Evolutionary conservation across 202 grass and related monocot genomes (phyloP), one percentile per base, ranked within the genome.

Genomic region (Hordeum pubiflorum): DNA sequence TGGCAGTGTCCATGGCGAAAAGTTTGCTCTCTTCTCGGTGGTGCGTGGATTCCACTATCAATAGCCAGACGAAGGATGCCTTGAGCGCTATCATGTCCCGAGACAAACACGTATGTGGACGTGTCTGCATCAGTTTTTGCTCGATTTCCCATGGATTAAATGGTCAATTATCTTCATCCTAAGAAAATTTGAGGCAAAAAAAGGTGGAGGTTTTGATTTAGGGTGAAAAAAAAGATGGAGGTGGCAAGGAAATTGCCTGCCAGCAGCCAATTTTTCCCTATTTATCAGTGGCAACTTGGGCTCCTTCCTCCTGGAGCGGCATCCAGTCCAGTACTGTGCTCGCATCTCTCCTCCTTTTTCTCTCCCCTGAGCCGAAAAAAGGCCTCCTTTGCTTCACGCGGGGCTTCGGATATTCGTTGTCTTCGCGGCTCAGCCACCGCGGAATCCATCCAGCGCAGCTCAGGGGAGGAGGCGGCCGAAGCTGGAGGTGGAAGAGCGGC

Each of bases 331-430:
- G 52, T 55, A 55, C 52, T 55, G 18, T 55, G 52, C 18, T 41
- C 40, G 37, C 3, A n/a, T 60, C 61, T 21, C 18, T 50, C 70
- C 4, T 14, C 38, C 12, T 20, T 15, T 15, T 10, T 27, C 68
- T 29, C 26, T 14, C 23, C 11, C 17, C 12, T 22, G 41, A 74
- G 5, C 56, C 9, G 5, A 20, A 65, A 38, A 69, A 21, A 55
- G 52, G 52, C 52, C 9, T 55, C 20, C 52, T 55, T 20, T 55
- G 52, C 81, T 68, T 72, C 65, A 66, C 48, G 24, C 26, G 46
- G 77, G 66, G 64, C 36, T 73, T 22, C 36, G 82, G 65, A 86
- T 85, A 89, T 89, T 74, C 83, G 2, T 54, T 82, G 33, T 59
- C 59, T 68, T 62, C 38, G 23, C 31, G 2, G 29, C 60, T 78